Percentiles rank a stretch among this genome's conserved stretches.
Conservation (phyloP, 352 stramenopile genomes). For the Globisporangium heterothallicum region DNA sequence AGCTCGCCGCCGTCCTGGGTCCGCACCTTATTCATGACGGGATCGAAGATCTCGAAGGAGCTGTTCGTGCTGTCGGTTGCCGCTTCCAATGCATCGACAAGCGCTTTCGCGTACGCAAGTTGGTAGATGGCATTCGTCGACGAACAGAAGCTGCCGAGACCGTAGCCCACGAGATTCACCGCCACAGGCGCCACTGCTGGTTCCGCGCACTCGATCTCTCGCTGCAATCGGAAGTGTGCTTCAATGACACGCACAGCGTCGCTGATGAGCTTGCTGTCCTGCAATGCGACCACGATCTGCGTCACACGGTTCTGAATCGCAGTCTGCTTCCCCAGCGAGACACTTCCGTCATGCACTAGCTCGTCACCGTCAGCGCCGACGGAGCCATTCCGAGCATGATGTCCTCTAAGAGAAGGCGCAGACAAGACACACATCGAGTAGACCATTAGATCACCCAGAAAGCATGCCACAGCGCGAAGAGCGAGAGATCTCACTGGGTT, state of each 20-base stretch:
- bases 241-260: constrained; percentile 20
- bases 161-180: constrained; percentile 55
- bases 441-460: too few relatives aligned
- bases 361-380: not conserved
- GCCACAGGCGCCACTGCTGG: not conserved
- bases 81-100: constrained; percentile 24
- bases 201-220: constrained; percentile 6
- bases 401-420: too few relatives aligned
- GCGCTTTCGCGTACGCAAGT: constrained; percentile 51
- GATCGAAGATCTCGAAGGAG: constrained; percentile 56
- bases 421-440: too few relatives aligned
- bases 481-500: constrained; percentile 2
- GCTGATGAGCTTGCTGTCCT: constrained; percentile 22
- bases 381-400: constrained; percentile 1
- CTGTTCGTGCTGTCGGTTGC: not conserved
- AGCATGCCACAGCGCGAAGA: too few relatives aligned
- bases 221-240: constrained; percentile 19
- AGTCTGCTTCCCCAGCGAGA: constrained; percentile 28
- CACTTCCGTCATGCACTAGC: constrained; percentile 19
- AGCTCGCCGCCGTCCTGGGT: too few relatives aligned
- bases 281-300: constrained; percentile 26
- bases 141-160: constrained; percentile 69
- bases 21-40: constrained; percentile 73
- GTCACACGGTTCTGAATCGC: constrained; percentile 35
- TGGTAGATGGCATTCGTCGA: constrained; percentile 74